Conservation (phyloP, 192 early-diverging fungal genomes). For the Cladochytrium replicatum region DNA sequence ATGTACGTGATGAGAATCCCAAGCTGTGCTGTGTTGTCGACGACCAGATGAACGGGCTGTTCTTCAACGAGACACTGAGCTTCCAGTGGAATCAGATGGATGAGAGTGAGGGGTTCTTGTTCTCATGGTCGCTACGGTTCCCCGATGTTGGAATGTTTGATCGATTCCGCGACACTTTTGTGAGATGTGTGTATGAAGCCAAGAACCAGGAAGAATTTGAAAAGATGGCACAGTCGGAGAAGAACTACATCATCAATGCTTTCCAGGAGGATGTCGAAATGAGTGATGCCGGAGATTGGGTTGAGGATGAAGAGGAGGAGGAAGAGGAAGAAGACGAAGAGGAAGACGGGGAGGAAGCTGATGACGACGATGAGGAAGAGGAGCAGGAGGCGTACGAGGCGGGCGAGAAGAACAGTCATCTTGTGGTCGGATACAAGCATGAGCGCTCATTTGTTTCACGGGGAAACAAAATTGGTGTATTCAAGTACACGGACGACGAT, state of each 20-base stretch:
- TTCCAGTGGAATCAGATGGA: slow-evolving; percentile 79
- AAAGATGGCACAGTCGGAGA: slow-evolving; percentile 57
- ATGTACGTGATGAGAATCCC: too few species aligned
- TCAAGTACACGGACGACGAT: slow-evolving; percentile 61
- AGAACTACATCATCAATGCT: slow-evolving; percentile 63
- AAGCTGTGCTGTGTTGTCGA: too few species aligned
- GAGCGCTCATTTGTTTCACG: slow-evolving; percentile 85
- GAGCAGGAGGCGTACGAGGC: slow-evolving; percentile 29
- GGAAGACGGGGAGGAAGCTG: slow-evolving; percentile 22
- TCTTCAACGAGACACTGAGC: slow-evolving; percentile 56
- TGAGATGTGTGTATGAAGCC: slow-evolving; percentile 67
- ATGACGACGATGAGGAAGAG: slow-evolving; percentile 19
- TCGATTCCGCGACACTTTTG: slow-evolving; percentile 57
- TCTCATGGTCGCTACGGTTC: slow-evolving; percentile 71
- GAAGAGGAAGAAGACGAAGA: slow-evolving; percentile 41
- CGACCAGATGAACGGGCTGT: slow-evolving; percentile 68
- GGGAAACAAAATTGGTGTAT: slow-evolving; percentile 82
- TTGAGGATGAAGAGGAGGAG: slow-evolving; percentile 18
- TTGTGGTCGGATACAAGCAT: slow-evolving; percentile 76
- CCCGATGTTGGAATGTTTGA: slow-evolving; percentile 32
- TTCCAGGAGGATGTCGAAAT: slow-evolving; percentile 66
- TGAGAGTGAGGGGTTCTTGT: slow-evolving; percentile 27
- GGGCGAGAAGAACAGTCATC: slow-evolving; percentile 56
- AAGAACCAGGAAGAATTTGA: slow-evolving; percentile 50
- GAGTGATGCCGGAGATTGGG: slow-evolving; percentile 31